Evolutionary conservation across 164 flowering plant species (phyloP).

Genomic region (grape (Vitis vinifera)): DNA sequence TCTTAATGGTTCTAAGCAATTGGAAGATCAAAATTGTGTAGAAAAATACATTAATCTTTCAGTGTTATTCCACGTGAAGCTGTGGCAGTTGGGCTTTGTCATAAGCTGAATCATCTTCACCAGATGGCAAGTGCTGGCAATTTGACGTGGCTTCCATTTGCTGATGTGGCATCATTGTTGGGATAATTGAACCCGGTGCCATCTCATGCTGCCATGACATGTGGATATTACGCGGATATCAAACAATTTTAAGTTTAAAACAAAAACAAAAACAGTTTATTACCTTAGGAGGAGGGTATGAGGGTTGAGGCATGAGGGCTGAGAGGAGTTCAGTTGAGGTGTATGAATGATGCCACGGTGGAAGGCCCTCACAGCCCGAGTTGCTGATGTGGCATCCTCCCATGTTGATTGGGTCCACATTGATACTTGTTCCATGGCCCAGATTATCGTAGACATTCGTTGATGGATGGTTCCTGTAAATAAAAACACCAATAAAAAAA

Average conservation of each 20-base stretch:
- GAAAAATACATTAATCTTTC: too few species aligned
- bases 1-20: too few species aligned
- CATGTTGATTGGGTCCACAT: constrained; percentile 25
- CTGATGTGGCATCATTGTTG: constrained; percentile 25
- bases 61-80: not conserved
- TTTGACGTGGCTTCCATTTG: constrained; percentile 20
- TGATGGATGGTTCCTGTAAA: constrained; percentile 30
- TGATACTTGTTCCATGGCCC: constrained; percentile 23
- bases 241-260: not conserved
- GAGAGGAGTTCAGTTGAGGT: constrained; percentile 38
- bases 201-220: constrained; percentile 23
- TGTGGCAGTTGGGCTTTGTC: constrained; percentile 14
- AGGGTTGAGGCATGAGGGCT: constrained; percentile 27
- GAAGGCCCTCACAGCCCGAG: constrained; percentile 20
- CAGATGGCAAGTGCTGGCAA: constrained; percentile 23
- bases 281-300: constrained; percentile 28
- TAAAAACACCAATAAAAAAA: not conserved
- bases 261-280: too few species aligned
- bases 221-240: not conserved
- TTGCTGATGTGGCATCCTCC: constrained; percentile 39
- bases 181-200: constrained; percentile 21
- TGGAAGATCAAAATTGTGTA: too few species aligned
- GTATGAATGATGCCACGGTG: constrained; percentile 37
- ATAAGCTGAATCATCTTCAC: constrained; percentile 14
- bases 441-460: constrained; percentile 23